Percentiles rank a stretch among this genome's conserved stretches.
Conservation (phyloP, 1,284 basidiomycete genomes). For the Melampsora abietis-canadensis region DNA sequence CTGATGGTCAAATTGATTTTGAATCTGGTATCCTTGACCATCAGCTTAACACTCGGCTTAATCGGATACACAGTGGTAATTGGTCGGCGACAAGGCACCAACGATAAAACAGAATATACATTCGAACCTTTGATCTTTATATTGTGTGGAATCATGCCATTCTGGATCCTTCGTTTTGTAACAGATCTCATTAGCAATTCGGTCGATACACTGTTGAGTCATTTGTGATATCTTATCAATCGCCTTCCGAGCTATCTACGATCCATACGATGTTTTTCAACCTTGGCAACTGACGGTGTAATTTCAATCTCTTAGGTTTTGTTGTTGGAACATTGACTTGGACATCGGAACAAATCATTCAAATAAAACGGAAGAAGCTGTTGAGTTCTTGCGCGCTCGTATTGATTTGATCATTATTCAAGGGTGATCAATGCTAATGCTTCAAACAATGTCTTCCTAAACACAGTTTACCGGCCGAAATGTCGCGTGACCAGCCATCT, state of each 20-base stretch:
- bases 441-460: background rate
- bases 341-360: constrained; percentile 43
- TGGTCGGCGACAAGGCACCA: background rate
- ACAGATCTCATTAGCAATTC: constrained; percentile 26
- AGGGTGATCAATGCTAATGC: background rate
- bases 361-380: constrained; percentile 32
- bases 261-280: background rate
- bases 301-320: constrained; percentile 15
- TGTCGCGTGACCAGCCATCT: background rate
- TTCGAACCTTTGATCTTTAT: constrained; percentile 33
- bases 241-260: background rate
- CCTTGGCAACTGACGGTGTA: background rate
- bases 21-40: constrained; percentile 27
- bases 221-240: background rate
- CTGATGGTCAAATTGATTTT: constrained; percentile 36
- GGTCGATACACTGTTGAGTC: constrained; percentile 42
- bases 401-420: background rate
- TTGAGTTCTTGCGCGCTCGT: background rate
- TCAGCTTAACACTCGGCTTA: constrained; percentile 29
- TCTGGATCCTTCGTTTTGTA: constrained; percentile 37
- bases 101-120: background rate
- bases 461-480: background rate
- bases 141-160: constrained; percentile 23
- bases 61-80: constrained; percentile 24
- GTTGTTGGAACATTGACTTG: constrained; percentile 41